These are phyloP conservation scores for Sabuloglossum arenarium DNA, from an alignment of 495 filamentous ascomycete species.

Conservation along the genomic window DNA sequence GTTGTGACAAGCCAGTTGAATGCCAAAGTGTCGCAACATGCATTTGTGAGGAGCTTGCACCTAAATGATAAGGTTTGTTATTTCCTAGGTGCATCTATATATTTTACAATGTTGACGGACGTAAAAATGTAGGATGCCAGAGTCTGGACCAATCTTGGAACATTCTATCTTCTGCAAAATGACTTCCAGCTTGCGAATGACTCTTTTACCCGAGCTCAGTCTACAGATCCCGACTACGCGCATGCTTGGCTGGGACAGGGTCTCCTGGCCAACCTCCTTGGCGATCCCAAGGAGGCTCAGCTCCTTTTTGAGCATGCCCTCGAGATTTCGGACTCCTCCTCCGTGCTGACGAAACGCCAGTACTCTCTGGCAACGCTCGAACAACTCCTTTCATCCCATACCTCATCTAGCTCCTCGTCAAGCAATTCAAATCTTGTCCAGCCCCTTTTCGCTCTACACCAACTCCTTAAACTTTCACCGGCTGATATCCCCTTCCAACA, in stretches of 20 bases:
- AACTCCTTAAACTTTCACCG: constrained; percentile 47
- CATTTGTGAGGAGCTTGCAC: constrained; percentile 78
- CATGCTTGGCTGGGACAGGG: constrained; percentile 91
- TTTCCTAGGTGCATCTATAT: not conserved
- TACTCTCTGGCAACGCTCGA: constrained; percentile 68
- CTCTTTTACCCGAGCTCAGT: constrained; percentile 78
- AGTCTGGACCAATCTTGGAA: constrained; percentile 78
- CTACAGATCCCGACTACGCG: constrained; percentile 77
- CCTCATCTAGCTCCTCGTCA: constrained; percentile 16
- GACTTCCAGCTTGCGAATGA: constrained; percentile 69
- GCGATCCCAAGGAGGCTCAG: constrained; percentile 52
- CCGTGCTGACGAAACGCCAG: constrained; percentile 46
- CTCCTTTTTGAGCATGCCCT: constrained; percentile 87
- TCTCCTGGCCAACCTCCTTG: constrained; percentile 53
- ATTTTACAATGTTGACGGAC: not conserved
- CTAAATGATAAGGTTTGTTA: constrained; percentile 47
- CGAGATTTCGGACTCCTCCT: constrained; percentile 66
- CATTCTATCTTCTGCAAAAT: constrained; percentile 65
- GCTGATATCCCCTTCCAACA: constrained; percentile 50
- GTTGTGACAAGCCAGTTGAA: constrained; percentile 72
- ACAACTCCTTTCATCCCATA: constrained; percentile 26
- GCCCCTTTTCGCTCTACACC: constrained; percentile 74
- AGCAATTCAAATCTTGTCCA: constrained; percentile 38
- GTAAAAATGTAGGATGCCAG: constrained; percentile 34
- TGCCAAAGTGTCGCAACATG: constrained; percentile 76